Conservation (phyloP, 805 yeast species). For the Metschnikowia orientalis region DNA sequence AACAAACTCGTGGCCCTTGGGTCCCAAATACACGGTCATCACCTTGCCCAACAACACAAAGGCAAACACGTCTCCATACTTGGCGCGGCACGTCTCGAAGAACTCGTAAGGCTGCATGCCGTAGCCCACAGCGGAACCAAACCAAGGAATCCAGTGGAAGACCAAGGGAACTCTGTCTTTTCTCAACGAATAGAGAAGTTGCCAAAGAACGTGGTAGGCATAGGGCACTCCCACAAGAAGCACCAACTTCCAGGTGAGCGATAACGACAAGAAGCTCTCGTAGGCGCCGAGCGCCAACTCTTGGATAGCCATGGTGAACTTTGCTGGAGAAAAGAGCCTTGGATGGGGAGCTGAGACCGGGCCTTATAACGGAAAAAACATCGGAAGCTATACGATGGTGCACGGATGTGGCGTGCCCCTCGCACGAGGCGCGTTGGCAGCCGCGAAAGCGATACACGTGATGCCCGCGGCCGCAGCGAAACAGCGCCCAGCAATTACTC, state of each 20-base stretch:
- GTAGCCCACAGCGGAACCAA: constrained; percentile 83
- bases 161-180: constrained; percentile 86
- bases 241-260: constrained; percentile 25
- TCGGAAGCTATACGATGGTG: constrained; percentile 17
- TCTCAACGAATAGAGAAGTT: constrained; percentile 63
- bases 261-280: constrained; percentile 23
- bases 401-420: constrained; percentile 11
- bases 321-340: background rate
- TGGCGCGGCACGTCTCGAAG: constrained; percentile 69
- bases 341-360: background rate
- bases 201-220: constrained; percentile 61
- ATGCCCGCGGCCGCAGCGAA: constrained; percentile 4
- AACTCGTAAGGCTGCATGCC: constrained; percentile 94
- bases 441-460: constrained; percentile 3
- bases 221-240: constrained; percentile 51
- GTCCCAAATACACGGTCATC: constrained; percentile 95
- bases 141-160: constrained; percentile 91
- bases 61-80: constrained; percentile 91
- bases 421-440: background rate
- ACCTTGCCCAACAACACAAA: constrained; percentile 84
- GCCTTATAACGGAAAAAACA: constrained; percentile 7
- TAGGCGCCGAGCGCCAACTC: constrained; percentile 11
- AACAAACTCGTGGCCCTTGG: constrained; percentile 95
- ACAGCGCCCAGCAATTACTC: constrained; percentile 5
- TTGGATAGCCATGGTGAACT: constrained; percentile 12